Conservation (phyloP, 768 basidiomycete species). For the Pleurotus pulmonarius region DNA sequence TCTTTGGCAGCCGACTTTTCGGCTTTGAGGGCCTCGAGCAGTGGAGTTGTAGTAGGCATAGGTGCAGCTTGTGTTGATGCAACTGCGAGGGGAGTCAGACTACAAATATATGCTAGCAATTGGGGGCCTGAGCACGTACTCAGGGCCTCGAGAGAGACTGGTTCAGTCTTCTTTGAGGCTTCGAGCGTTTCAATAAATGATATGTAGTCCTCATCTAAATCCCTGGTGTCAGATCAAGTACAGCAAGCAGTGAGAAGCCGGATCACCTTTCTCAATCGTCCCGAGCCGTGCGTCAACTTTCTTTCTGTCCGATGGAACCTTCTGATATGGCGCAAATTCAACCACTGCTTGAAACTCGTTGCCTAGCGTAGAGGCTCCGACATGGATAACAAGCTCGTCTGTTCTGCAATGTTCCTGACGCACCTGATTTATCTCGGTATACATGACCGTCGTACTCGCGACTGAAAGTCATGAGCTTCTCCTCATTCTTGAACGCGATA, state of each 20-base stretch:
- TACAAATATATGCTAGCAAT: background rate
- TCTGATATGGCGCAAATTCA: constrained; percentile 93
- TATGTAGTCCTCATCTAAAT: constrained; percentile 73
- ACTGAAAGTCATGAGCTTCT: constrained; percentile 69
- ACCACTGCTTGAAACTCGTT: constrained; percentile 86
- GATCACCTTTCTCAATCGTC: constrained; percentile 84
- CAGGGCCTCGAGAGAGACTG: constrained; percentile 59
- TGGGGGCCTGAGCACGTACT: constrained; percentile 36
- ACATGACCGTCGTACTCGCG: constrained; percentile 87
- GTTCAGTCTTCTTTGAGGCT: constrained; percentile 43
- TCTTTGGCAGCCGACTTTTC: constrained; percentile 72
- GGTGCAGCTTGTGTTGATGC: constrained; percentile 57
- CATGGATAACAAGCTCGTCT: background rate
- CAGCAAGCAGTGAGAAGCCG: background rate
- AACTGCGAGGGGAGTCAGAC: constrained; percentile 35
- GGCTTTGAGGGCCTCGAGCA: constrained; percentile 90
- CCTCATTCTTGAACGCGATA: constrained; percentile 80
- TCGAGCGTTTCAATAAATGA: constrained; percentile 80
- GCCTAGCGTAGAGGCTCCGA: constrained; percentile 39
- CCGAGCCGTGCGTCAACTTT: constrained; percentile 79
- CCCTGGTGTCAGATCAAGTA: background rate
- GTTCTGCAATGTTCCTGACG: background rate
- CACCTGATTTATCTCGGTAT: constrained; percentile 90
- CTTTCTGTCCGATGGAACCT: constrained; percentile 67
- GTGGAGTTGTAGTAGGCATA: constrained; percentile 79